A percentile compares a stretch with the other conserved stretches of the same genome.
These are phyloP conservation scores for Alternaria novae-zelandiae DNA, from an alignment of 2,329 filamentous ascomycete species.

Conservation along the genomic window DNA sequence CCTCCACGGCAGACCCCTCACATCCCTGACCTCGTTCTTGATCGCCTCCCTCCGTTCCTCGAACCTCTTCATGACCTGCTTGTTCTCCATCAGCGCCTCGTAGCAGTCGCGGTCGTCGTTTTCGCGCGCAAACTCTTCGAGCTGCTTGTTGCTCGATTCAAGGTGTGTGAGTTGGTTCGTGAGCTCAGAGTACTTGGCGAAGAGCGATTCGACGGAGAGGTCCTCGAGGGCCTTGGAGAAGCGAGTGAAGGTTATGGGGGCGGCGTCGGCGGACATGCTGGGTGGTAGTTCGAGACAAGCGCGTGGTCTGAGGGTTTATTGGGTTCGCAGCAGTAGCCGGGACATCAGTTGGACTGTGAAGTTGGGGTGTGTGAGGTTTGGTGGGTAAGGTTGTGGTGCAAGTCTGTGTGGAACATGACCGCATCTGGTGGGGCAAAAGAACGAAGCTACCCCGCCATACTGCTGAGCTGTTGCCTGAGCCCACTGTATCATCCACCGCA, in stretches of 20 bases:
- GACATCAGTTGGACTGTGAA: not conserved
- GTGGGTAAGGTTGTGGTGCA: not conserved
- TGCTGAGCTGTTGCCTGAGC: not conserved
- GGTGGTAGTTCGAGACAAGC: not conserved
- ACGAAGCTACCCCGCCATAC: not conserved
- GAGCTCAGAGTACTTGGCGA: slow-evolving; percentile 77
- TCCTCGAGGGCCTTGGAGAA: slow-evolving; percentile 72
- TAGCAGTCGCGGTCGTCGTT: slow-evolving; percentile 72
- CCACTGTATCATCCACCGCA: not conserved
- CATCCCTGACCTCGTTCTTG: slow-evolving; percentile 68
- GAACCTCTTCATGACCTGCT: slow-evolving; percentile 71
- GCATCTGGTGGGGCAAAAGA: not conserved
- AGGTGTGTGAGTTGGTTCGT: slow-evolving; percentile 77
- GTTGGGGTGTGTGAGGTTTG: not conserved
- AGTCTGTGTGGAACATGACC: not conserved
- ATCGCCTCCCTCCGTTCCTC: slow-evolving; percentile 69
- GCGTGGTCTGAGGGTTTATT: not conserved
- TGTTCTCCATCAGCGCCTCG: slow-evolving; percentile 77
- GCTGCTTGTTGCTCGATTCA: slow-evolving; percentile 74
- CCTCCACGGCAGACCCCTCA: slow-evolving; percentile 61
- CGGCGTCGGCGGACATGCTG: slow-evolving; percentile 67
- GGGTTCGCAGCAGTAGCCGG: not conserved
- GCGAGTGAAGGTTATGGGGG: slow-evolving; percentile 66
- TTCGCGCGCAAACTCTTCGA: slow-evolving; percentile 63
- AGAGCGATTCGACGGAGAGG: slow-evolving; percentile 70